Evolutionary conservation across 768 basidiomycete species (phyloP).

Genomic region (Tricholoma bakamatsutake): DNA sequence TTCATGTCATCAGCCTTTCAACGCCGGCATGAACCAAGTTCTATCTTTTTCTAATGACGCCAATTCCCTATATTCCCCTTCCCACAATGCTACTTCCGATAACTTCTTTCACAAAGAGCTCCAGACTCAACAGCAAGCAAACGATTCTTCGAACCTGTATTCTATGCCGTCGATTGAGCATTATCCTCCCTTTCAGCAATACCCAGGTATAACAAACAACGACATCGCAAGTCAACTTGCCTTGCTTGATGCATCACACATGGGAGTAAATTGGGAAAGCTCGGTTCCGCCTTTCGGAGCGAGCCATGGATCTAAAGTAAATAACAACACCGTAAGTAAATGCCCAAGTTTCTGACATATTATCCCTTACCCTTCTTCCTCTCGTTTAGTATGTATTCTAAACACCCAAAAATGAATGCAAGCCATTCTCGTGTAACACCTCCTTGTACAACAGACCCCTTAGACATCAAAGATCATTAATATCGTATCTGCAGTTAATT

Average conservation of each 20-base stretch:
- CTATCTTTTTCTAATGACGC: conserved; percentile 26
- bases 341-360: neutral
- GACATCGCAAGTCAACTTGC: conserved; percentile 27
- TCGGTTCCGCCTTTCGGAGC: conserved; percentile 17
- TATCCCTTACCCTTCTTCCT: neutral
- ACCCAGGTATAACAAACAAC: conserved; percentile 21
- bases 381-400: conserved; percentile 3
- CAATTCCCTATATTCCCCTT: conserved; percentile 15
- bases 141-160: conserved; percentile 10
- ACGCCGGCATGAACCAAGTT: conserved; percentile 27
- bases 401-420: neutral
- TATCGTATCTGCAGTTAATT: neutral
- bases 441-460: neutral
- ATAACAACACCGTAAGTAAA: conserved; percentile 8
- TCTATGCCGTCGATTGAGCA: conserved; percentile 13
- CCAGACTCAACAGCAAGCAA: conserved; percentile 1
- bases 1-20: conserved; percentile 22
- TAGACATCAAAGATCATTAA: neutral
- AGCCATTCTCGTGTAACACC: neutral
- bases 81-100: conserved; percentile 4
- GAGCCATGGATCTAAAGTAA: conserved; percentile 11
- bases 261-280: conserved; percentile 26
- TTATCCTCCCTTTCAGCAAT: conserved; percentile 24
- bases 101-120: conserved; percentile 4
- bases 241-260: conserved; percentile 24